A percentile compares a stretch with the other conserved stretches of the same genome.
Conservation (phyloP, 257 asterid genomes). For the Leonotis leonurus region DNA sequence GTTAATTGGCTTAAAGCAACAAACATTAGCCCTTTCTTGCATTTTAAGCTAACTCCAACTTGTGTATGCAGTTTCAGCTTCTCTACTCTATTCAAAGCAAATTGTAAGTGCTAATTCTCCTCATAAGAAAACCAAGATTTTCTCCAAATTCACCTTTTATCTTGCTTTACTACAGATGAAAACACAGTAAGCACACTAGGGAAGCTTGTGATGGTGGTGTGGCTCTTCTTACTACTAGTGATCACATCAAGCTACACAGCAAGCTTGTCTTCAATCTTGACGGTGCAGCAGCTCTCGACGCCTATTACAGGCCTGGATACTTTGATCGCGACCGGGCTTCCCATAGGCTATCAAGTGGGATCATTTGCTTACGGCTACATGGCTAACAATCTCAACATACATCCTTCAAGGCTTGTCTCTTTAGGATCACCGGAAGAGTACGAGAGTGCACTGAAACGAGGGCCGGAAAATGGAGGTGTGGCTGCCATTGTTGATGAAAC, state of each 20-base stretch:
- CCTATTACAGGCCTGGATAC: constrained; percentile 48
- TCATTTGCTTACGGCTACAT: constrained; percentile 54
- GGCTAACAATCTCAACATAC: constrained; percentile 41
- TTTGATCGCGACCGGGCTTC: constrained; percentile 36
- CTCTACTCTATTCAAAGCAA: constrained; percentile 52
- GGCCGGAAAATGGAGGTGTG: constrained; percentile 55
- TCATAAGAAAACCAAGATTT: neutral
- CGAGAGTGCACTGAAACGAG: constrained; percentile 39
- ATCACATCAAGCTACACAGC: constrained; percentile 67
- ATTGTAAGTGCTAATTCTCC: constrained; percentile 40
- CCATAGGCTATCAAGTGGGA: constrained; percentile 67
- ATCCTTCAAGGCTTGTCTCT: constrained; percentile 44
- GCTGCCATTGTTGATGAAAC: constrained; percentile 66
- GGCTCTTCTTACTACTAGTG: constrained; percentile 63
- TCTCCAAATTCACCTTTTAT: neutral
- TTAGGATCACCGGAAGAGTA: constrained; percentile 51
- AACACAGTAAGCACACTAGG: constrained; percentile 49
- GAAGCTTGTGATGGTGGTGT: constrained; percentile 47
- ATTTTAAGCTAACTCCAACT: neutral
- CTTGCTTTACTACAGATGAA: constrained; percentile 32
- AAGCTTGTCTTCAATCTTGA: constrained; percentile 60
- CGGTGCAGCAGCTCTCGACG: constrained; percentile 57
- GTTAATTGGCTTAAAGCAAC: too few species aligned
- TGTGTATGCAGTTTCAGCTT: constrained; percentile 57
- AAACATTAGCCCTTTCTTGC: neutral